Conservation (phyloP, 2,329 filamentous ascomycete species). For the Clathrospora elynae region DNA sequence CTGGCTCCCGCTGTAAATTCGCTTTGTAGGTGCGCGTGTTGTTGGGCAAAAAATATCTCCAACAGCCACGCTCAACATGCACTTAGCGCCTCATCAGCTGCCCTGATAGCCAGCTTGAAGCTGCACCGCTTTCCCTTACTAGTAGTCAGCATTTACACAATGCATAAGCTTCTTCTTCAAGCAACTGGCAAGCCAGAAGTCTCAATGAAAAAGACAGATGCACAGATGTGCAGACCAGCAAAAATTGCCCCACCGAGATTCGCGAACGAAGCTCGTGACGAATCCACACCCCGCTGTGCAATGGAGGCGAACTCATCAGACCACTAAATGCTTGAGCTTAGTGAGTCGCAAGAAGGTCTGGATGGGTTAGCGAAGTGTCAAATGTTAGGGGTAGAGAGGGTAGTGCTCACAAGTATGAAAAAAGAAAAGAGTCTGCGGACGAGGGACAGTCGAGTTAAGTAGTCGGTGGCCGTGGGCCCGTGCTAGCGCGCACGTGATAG, state of each 20-base stretch:
- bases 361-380: slow-evolving; percentile 2
- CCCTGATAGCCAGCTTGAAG: too few relatives aligned
- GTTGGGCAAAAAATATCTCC: too few relatives aligned
- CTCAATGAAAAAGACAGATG: slow-evolving; percentile 47
- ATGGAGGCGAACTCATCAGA: slow-evolving; percentile 38
- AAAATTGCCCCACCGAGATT: slow-evolving; percentile 36
- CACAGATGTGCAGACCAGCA: slow-evolving; percentile 18
- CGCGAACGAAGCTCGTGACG: slow-evolving; percentile 40
- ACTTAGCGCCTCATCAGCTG: neutral
- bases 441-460: too few relatives aligned
- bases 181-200: slow-evolving; percentile 31
- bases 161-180: slow-evolving; percentile 43
- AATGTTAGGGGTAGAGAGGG: too few relatives aligned
- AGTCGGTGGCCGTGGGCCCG: neutral
- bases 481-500: neutral
- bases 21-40: too few relatives aligned
- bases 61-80: too few relatives aligned
- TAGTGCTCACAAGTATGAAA: too few relatives aligned
- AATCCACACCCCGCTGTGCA: slow-evolving; percentile 41
- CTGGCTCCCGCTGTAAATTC: too few relatives aligned
- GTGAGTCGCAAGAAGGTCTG: slow-evolving; percentile 37
- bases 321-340: slow-evolving; percentile 32
- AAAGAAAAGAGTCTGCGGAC: too few relatives aligned
- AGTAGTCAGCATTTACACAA: neutral
- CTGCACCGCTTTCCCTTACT: too few relatives aligned